These are phyloP conservation scores for Lachancea dasiensis DNA, from an alignment of 805 yeast species.

Conservation along the genomic window DNA sequence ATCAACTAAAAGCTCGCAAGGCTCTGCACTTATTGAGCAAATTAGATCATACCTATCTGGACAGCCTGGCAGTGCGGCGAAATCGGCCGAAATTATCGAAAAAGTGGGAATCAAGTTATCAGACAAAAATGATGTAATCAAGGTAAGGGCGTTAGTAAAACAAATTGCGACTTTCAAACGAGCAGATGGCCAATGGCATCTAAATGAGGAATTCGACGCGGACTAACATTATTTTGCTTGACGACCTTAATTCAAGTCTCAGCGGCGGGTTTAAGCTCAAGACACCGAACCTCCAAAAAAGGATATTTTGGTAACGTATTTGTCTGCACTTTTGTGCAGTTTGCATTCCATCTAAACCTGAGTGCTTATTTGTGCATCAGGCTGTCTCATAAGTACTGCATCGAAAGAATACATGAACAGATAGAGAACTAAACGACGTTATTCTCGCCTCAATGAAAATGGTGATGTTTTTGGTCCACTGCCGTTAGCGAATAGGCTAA, in stretches of 20 bases:
- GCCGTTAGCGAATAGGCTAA: constrained; percentile 50
- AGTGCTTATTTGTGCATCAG: too few relatives aligned
- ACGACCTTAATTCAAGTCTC: too few relatives aligned
- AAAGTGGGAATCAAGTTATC: constrained; percentile 36
- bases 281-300: neutral
- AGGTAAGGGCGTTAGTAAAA: constrained; percentile 61
- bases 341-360: too few relatives aligned
- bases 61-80: constrained; percentile 33
- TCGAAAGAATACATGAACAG: neutral
- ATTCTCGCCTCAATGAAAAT: constrained; percentile 62
- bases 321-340: too few relatives aligned
- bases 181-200: constrained; percentile 54
- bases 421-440: constrained; percentile 34
- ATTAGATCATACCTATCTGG: constrained; percentile 10
- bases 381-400: too few relatives aligned
- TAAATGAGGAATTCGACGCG: constrained; percentile 54
- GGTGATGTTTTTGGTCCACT: constrained; percentile 50
- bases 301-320: too few relatives aligned
- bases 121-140: constrained; percentile 49
- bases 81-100: constrained; percentile 44
- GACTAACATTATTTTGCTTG: too few relatives aligned
- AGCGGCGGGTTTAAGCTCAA: neutral
- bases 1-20: neutral
- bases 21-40: neutral
- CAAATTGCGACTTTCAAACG: constrained; percentile 64